Percentiles rank a stretch among this genome's conserved stretches.
phyloP scores from a whole-genome alignment of 345 rosid species.

The Brassica cretica region DNA sequence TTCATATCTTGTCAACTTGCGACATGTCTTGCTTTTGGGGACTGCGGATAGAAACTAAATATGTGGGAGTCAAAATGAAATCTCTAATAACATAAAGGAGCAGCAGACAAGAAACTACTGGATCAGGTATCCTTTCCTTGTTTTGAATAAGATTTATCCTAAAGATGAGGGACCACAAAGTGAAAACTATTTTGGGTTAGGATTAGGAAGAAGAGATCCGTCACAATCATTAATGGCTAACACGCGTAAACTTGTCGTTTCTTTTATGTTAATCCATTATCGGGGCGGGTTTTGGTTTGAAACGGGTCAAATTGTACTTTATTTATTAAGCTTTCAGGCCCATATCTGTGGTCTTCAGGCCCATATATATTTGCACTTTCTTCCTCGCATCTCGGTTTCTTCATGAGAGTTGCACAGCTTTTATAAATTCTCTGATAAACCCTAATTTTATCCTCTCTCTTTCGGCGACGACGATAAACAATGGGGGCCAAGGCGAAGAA shows the following conservation, averaged over 20 bases:
- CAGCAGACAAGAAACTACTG: not conserved
- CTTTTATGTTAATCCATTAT: not conserved
- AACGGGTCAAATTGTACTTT: conserved; percentile 3
- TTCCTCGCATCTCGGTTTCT: not conserved
- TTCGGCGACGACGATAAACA: conserved; percentile 16
- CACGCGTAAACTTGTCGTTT: conserved; percentile 57
- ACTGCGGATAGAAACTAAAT: not conserved
- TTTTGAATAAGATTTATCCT: not conserved
- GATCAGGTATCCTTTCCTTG: not conserved
- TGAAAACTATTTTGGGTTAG: conserved; percentile 24
- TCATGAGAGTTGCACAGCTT: too few relatives aligned
- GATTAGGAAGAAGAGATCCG: conserved; percentile 32
- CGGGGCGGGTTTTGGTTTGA: conserved; percentile 20
- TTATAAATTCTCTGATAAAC: conserved; percentile 18
- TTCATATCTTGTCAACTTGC: not conserved
- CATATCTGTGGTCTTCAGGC: not conserved
- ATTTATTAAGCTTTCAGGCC: not conserved
- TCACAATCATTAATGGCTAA: conserved; percentile 55
- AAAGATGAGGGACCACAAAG: conserved; percentile 8
- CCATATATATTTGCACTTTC: not conserved
- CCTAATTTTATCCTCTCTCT: conserved; percentile 9
- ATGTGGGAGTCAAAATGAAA: not conserved
- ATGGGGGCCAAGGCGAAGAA: conserved; percentile 82
- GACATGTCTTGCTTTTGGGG: not conserved
- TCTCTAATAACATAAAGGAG: conserved; percentile 1